phyloP scores from a whole-genome alignment of 192 early-diverging fungal genomes.

The Linnemannia hyalina region DNA sequence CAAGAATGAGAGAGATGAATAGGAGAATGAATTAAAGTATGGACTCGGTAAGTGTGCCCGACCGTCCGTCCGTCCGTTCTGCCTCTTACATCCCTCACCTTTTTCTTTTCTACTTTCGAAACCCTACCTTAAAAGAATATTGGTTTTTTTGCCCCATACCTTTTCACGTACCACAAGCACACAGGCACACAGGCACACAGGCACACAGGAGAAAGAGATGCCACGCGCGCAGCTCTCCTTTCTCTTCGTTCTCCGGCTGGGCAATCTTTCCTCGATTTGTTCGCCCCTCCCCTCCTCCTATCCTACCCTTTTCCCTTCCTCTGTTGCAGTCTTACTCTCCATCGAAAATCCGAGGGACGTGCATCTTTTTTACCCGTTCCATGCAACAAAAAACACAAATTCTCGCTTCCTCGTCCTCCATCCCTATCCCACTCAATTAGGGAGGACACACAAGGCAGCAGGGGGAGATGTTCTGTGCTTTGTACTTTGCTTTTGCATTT shows the following conservation, averaged over 20 bases:
- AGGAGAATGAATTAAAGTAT: too few species aligned
- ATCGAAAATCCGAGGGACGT: neutral
- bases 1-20: too few species aligned
- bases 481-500: neutral
- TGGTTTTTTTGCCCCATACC: neutral
- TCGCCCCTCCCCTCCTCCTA: neutral
- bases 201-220: neutral
- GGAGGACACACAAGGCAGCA: neutral
- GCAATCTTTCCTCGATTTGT: neutral
- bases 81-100: neutral
- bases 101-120: neutral
- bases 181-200: neutral
- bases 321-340: neutral
- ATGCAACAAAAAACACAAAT: too few species aligned
- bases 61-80: neutral
- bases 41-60: neutral
- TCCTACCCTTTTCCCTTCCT: neutral
- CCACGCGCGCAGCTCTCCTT: constrained; percentile 4
- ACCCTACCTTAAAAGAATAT: neutral
- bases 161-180: neutral
- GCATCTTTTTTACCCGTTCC: constrained; percentile 7
- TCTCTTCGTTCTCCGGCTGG: neutral
- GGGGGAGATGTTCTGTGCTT: neutral
- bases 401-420: neutral
- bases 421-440: neutral